Evolutionary conservation across 805 yeast genomes (phyloP).

Genomic region (Candida odintsovae): DNA sequence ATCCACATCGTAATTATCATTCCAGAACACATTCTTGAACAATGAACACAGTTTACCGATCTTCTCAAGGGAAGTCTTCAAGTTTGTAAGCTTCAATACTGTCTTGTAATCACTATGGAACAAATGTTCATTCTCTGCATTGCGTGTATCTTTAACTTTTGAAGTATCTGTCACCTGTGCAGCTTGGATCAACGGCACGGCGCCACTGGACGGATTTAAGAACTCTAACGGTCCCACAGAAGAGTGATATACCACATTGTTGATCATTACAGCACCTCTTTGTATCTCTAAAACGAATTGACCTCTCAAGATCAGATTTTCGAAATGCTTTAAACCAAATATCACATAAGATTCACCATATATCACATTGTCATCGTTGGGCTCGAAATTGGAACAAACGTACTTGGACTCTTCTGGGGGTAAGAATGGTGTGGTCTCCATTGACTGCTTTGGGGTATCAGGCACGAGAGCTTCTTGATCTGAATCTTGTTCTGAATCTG

Average conservation of each 20-base stretch:
- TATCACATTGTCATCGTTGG: slow-evolving; percentile 33
- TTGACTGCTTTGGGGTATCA: background rate
- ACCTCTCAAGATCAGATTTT: slow-evolving; percentile 41
- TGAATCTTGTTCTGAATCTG: slow-evolving; percentile 13
- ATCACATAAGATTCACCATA: slow-evolving; percentile 27
- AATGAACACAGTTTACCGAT: slow-evolving; percentile 39
- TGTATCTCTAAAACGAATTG: slow-evolving; percentile 38
- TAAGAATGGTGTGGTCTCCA: background rate
- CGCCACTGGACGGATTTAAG: slow-evolving; percentile 27
- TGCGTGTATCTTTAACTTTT: slow-evolving; percentile 24
- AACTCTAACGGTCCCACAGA: slow-evolving; percentile 25
- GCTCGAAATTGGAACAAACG: slow-evolving; percentile 31
- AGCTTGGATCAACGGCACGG: slow-evolving; percentile 40
- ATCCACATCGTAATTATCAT: slow-evolving; percentile 8
- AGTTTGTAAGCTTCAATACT: slow-evolving; percentile 33
- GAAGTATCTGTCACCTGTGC: slow-evolving; percentile 32
- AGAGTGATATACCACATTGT: slow-evolving; percentile 32
- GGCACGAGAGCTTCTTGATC: background rate
- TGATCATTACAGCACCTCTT: slow-evolving; percentile 42
- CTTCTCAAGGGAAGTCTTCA: slow-evolving; percentile 38
- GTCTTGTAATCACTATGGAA: slow-evolving; percentile 37
- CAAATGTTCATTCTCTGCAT: slow-evolving; percentile 31
- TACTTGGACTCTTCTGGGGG: slow-evolving; percentile 12
- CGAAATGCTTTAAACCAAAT: slow-evolving; percentile 38
- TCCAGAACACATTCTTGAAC: slow-evolving; percentile 37